Percentiles rank a stretch among this genome's conserved stretches.
phyloP scores from a whole-genome alignment of 257 asterid species.

The Petunia axillaris region DNA sequence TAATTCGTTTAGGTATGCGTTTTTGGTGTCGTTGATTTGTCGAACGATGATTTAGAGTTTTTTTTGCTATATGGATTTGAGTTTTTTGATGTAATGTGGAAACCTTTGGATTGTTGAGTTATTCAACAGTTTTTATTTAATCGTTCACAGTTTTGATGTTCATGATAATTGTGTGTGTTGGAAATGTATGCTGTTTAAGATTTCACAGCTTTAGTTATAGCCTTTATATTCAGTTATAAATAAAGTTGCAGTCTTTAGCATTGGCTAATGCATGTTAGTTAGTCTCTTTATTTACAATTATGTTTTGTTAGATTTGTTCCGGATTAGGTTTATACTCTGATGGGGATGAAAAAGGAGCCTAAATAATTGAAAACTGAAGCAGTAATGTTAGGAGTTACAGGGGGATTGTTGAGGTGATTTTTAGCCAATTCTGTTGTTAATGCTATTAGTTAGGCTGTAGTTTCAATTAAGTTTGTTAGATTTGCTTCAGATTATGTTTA shows the following conservation, averaged over 20 bases:
- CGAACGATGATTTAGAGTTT: background rate
- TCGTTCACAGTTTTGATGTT: background rate
- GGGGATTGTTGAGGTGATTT: background rate
- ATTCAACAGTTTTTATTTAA: background rate
- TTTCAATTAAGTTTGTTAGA: background rate
- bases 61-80: constrained; percentile 15
- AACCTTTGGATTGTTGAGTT: constrained; percentile 8
- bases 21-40: background rate
- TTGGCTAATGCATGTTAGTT: too few species aligned
- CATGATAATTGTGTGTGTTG: background rate
- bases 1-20: background rate
- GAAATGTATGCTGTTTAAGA: background rate
- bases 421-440: background rate
- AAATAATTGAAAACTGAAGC: background rate
- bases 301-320: too few species aligned
- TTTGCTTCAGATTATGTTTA: too few species aligned
- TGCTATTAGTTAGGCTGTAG: too few species aligned
- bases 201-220: background rate
- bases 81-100: background rate
- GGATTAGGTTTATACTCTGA: background rate
- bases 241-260: too few species aligned
- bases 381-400: background rate
- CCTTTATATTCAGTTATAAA: too few species aligned
- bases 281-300: too few species aligned
- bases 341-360: background rate